Conservation (phyloP, 768 basidiomycete species). For the Cystofilobasidium macerans region DNA sequence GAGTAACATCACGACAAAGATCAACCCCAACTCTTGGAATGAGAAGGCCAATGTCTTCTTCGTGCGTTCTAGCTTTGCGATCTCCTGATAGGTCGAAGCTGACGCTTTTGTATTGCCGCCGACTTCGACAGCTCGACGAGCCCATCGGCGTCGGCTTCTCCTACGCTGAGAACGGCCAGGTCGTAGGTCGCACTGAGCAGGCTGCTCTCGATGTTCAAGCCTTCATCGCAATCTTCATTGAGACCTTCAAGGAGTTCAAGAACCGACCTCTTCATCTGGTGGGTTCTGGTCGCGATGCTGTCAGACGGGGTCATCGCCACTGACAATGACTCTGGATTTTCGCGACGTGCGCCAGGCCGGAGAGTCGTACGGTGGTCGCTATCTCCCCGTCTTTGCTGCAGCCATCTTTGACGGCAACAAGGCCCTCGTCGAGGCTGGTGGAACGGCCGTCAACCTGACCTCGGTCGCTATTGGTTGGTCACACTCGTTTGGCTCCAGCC, state of each 20-base stretch:
- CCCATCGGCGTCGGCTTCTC: slow-evolving; percentile 56
- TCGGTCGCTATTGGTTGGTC: slow-evolving; percentile 54
- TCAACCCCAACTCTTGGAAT: slow-evolving; percentile 40
- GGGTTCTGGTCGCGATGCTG: no score
- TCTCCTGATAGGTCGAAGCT: no score
- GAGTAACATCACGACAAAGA: slow-evolving; percentile 29
- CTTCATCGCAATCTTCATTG: slow-evolving; percentile 50
- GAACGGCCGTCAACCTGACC: slow-evolving; percentile 51
- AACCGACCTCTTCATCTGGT: slow-evolving; percentile 60
- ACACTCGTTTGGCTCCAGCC: slow-evolving; percentile 27
- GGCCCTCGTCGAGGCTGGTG: slow-evolving; percentile 46
- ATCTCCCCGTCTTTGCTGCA: slow-evolving; percentile 51
- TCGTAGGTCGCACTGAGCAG: slow-evolving; percentile 63
- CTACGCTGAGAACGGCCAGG: slow-evolving; percentile 58
- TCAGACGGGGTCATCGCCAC: no score
- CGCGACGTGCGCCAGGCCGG: no score
- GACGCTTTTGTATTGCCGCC: no score
- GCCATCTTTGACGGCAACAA: slow-evolving; percentile 64
- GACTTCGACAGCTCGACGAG: no score
- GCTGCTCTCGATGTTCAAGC: slow-evolving; percentile 65
- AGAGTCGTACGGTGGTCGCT: slow-evolving; percentile 58
- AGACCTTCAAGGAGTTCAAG: slow-evolving; percentile 57
- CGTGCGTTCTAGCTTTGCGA: no score
- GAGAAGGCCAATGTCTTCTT: slow-evolving; percentile 39
- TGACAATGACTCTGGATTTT: no score